Evolutionary conservation across 306 rosid genomes (phyloP).

Genomic region (Pyrus pyrifolia): DNA sequence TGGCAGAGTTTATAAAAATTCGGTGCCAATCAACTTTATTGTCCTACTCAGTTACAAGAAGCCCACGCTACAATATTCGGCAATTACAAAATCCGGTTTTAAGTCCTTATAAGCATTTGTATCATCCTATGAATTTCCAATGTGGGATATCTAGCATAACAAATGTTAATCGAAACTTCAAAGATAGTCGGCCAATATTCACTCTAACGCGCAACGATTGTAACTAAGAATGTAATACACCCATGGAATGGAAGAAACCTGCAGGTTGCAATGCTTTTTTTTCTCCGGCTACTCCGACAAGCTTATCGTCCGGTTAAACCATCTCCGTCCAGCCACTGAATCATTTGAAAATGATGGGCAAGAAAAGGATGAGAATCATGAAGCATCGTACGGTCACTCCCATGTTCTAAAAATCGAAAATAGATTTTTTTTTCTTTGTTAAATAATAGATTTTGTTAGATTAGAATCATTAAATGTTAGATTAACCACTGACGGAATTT

Average conservation of each 20-base stretch:
- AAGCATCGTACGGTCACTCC: background rate
- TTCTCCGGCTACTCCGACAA: background rate
- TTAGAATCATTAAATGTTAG: too few relatives aligned
- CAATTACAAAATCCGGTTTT: too few relatives aligned
- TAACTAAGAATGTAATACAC: background rate
- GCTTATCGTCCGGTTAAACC: background rate
- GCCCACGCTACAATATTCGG: too few relatives aligned
- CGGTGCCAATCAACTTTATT: too few relatives aligned
- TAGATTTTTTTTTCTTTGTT: background rate
- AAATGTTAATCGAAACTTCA: background rate
- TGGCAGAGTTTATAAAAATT: too few relatives aligned
- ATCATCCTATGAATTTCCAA: background rate
- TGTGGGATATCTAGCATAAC: background rate
- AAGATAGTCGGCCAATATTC: background rate
- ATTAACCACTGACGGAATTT: fast-evolving
- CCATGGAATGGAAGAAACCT: background rate
- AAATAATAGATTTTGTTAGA: too few relatives aligned
- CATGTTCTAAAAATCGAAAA: background rate
- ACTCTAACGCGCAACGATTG: background rate
- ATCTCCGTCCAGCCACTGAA: background rate
- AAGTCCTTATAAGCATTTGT: too few relatives aligned
- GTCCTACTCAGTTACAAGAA: too few relatives aligned
- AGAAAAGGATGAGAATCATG: background rate
- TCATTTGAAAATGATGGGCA: background rate
- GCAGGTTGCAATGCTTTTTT: background rate